Conservation (phyloP, 2,329 filamentous ascomycete species). For the Metarhizium robertsii region DNA sequence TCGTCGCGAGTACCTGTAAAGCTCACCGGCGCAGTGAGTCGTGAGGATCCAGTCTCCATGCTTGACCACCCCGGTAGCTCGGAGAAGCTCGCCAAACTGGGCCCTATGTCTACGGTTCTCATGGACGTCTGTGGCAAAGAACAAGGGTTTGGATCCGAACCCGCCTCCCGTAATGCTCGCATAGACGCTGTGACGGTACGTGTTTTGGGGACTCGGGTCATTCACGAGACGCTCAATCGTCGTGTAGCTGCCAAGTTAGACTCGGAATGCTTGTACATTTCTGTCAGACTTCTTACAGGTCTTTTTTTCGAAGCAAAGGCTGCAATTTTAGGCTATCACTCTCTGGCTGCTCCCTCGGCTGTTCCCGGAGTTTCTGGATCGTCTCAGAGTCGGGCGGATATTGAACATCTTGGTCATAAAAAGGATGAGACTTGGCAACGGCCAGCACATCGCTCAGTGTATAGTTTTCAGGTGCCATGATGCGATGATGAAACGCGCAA, state of each 20-base stretch:
- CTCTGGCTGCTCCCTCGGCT: neutral
- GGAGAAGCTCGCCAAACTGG: constrained; percentile 22
- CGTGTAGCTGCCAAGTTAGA: constrained; percentile 20
- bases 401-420: neutral
- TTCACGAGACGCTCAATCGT: constrained; percentile 23
- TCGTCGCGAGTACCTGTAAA: constrained; percentile 25
- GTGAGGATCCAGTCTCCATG: constrained; percentile 30
- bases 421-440: neutral
- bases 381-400: neutral
- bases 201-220: constrained; percentile 24
- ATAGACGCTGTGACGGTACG: constrained; percentile 27
- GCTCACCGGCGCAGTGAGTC: constrained; percentile 22
- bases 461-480: neutral
- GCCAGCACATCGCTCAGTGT: neutral
- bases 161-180: constrained; percentile 32
- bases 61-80: constrained; percentile 18
- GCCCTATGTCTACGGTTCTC: constrained; percentile 33
- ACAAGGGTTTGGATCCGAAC: constrained; percentile 19
- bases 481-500: neutral
- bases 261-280: neutral
- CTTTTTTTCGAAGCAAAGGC: neutral
- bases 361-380: neutral
- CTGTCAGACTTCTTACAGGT: constrained; percentile 1
- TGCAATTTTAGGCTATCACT: neutral
- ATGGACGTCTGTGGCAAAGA: constrained; percentile 28